Evolutionary conservation across 257 asterid genomes (phyloP), one percentile per base, ranked within the genome.

Genomic region (Solanum chiquidenum): DNA sequence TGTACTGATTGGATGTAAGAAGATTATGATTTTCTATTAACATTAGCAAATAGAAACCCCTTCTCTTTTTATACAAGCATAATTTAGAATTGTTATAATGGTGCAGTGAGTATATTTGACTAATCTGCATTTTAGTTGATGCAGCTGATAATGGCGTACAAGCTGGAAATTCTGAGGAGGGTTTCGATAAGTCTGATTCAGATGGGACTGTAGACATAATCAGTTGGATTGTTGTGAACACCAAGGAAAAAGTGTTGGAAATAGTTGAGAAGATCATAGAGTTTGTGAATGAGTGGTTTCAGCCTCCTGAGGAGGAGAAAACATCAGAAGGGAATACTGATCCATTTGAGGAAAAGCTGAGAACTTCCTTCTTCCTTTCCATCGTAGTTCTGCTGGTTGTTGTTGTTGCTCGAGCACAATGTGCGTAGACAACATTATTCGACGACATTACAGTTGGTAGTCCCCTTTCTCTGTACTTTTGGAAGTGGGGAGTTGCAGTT

Each of bases 281-380:
- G 86, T 37, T 95, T 7, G 90, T 93, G 46, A 90, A 89, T 14
- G 94, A 91, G 20, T 73, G 89, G 52, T 87, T 94, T 38, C 90
- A 44, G 33, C 86, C 64, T 6, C 88, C 84, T n/a, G 92, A 86
- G 10, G 87, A 76, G 33, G 88, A 86, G 10, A 76, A 89, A 52
- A 88, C 74, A 16, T 75, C 80, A 16, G 87, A 40, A 12, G 92
- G 37, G 12, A 29, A 2, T 7, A 79, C 27, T 21, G 88, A 89
- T 80, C 77, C 87, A 16, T 85, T 93, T 14, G 92, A 92, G 55
- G 94, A 90, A 58, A 94, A 74, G 85, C 91, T 94, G 86, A 92
- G 88, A 64, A 89, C 92, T 74, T 93, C 99, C 4, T 83, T 96
- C 86, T 88, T 93, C 55, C 93, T 96, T 6, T 92, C 98, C 0